Percentiles rank a stretch among this genome's conserved stretches.
phyloP scores from a whole-genome alignment of 2,329 filamentous ascomycete genomes.

The Venturiaceae sp. region DNA sequence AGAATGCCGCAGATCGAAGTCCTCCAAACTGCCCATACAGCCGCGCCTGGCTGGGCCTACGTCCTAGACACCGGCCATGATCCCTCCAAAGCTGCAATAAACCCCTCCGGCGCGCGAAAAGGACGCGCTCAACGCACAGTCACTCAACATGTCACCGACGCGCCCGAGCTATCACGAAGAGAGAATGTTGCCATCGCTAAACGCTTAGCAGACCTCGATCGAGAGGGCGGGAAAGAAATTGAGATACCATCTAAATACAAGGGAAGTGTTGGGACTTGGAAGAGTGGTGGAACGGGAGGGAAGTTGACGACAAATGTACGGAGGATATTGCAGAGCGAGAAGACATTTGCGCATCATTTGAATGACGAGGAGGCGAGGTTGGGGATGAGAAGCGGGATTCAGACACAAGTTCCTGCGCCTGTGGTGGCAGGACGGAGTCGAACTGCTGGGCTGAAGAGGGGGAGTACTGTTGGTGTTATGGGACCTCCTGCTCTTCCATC shows the following conservation, averaged over 20 bases:
- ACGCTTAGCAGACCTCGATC: constrained; percentile 73
- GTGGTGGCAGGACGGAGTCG: not conserved
- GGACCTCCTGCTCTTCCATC: not conserved
- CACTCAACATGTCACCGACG: constrained; percentile 12
- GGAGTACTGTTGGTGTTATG: not conserved
- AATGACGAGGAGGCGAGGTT: constrained; percentile 62
- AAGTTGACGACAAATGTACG: constrained; percentile 62
- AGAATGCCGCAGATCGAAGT: constrained; percentile 71
- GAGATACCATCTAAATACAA: constrained; percentile 44
- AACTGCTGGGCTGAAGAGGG: constrained; percentile 6
- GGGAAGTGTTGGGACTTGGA: not conserved
- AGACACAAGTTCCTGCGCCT: not conserved
- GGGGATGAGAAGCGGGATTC: not conserved
- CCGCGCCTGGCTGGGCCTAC: constrained; percentile 85
- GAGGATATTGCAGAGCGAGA: constrained; percentile 69
- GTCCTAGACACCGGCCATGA: constrained; percentile 63
- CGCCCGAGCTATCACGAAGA: constrained; percentile 52
- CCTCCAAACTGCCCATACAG: constrained; percentile 57
- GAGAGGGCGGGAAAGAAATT: constrained; percentile 54
- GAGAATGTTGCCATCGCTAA: constrained; percentile 74
- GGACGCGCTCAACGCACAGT: constrained; percentile 24
- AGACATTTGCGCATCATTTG: constrained; percentile 75
- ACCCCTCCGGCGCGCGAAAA: constrained; percentile 37
- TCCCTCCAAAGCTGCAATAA: constrained; percentile 42
- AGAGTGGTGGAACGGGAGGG: constrained; percentile 20